Evolutionary conservation across 2,329 filamentous ascomycete genomes (phyloP).

Genomic region (Scytalidium lignicola): DNA sequence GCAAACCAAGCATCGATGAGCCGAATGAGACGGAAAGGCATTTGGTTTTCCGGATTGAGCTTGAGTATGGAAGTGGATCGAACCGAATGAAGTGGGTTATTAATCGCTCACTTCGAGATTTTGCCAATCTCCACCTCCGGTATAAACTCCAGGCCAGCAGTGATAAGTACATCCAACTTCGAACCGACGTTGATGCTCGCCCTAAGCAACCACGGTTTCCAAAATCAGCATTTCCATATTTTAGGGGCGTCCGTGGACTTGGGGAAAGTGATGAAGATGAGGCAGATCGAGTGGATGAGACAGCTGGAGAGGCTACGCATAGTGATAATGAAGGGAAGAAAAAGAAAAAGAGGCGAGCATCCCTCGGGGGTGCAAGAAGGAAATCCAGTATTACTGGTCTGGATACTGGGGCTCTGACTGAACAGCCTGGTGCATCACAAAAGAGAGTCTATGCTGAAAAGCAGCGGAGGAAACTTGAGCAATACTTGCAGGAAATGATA

Average conservation of each 20-base stretch:
- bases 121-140: constrained; percentile 86
- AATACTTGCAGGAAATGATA: constrained; percentile 89
- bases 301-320: constrained; percentile 57
- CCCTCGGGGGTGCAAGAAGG: constrained; percentile 27
- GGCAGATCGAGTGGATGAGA: constrained; percentile 34
- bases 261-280: constrained; percentile 72
- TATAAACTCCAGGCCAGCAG: constrained; percentile 86
- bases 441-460: constrained; percentile 62
- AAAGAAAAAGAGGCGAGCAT: constrained; percentile 51
- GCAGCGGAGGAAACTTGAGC: constrained; percentile 80
- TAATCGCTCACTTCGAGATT: constrained; percentile 79
- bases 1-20: constrained; percentile 56
- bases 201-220: constrained; percentile 89
- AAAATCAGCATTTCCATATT: constrained; percentile 80
- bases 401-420: constrained; percentile 28
- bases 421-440: constrained; percentile 25
- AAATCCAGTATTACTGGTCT: constrained; percentile 44
- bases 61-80: constrained; percentile 93
- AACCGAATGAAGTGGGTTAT: constrained; percentile 97
- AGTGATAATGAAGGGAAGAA: constrained; percentile 60
- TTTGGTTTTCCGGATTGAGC: constrained; percentile 81
- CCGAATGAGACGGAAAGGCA: constrained; percentile 56
- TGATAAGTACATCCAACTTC: constrained; percentile 72
- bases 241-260: constrained; percentile 73
- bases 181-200: constrained; percentile 57